Evolutionary conservation across 23 red algal genomes (phyloP).

Genomic region (Gracilaria domingensis): DNA sequence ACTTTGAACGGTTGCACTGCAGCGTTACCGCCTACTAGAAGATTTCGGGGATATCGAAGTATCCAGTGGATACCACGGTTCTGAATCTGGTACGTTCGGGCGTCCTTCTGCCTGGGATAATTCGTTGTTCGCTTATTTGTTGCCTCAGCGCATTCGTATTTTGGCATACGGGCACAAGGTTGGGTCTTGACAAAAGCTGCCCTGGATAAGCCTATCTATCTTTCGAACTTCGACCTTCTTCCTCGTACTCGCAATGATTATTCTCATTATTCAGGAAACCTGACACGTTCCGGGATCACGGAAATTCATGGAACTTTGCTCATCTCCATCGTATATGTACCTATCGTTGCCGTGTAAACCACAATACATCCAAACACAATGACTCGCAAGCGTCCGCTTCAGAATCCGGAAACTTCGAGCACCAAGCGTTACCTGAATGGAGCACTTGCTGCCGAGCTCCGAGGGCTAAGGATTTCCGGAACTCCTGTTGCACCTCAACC

Average conservation of each 20-base stretch:
- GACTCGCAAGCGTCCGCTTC: conserved; percentile 52
- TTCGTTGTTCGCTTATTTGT: too few species aligned
- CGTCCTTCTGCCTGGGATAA: too few species aligned
- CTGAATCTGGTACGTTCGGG: too few species aligned
- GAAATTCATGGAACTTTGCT: conserved; percentile 20
- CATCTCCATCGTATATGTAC: neutral
- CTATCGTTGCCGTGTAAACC: neutral
- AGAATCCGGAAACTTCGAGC: conserved; percentile 2
- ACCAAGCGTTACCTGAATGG: conserved; percentile 57
- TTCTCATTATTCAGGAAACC: neutral
- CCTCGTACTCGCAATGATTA: neutral
- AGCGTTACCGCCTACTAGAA: too few species aligned
- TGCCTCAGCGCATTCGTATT: neutral
- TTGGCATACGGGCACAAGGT: neutral
- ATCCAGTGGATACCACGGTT: too few species aligned
- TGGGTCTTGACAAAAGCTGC: neutral
- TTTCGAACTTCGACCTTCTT: neutral
- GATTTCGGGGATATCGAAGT: too few species aligned
- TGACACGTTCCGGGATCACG: neutral
- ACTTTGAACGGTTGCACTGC: too few species aligned
- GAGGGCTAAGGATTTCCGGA: conserved; percentile 33
- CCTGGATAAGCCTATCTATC: neutral
- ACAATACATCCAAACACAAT: neutral
- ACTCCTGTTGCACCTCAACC: neutral
- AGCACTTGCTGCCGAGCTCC: conserved; percentile 56